Evolutionary conservation across 2,329 filamentous ascomycete species (phyloP).

Genomic region (Aspergillus piperis): DNA sequence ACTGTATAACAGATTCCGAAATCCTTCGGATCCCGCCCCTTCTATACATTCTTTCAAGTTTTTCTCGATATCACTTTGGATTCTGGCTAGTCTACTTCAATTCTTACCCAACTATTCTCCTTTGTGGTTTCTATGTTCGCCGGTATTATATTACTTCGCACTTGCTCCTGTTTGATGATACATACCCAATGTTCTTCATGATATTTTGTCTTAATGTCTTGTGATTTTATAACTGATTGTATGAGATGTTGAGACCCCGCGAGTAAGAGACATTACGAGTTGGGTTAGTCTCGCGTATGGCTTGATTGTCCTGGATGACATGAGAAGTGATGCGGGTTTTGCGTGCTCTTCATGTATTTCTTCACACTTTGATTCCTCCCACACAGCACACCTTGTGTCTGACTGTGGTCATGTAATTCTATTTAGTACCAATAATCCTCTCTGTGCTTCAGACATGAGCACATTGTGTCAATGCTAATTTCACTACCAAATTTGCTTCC

Average conservation of each 20-base stretch:
- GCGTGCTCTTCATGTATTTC: not conserved
- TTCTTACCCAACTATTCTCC: not conserved
- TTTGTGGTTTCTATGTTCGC: not conserved
- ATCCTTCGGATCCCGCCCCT: not conserved
- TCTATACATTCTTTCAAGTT: not conserved
- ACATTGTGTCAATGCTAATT: too few species aligned
- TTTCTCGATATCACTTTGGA: not conserved
- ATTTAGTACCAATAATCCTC: not conserved
- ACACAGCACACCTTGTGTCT: not conserved
- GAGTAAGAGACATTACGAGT: not conserved
- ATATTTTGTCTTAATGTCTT: conserved; percentile 15
- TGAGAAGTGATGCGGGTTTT: not conserved
- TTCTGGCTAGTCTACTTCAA: conserved; percentile 3
- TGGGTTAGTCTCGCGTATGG: not conserved
- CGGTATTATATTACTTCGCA: not conserved
- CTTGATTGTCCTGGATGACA: not conserved
- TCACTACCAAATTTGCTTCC: too few species aligned
- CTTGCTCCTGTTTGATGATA: conserved; percentile 15
- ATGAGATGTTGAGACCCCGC: not conserved
- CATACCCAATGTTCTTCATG: conserved; percentile 22
- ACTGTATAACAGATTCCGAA: not conserved
- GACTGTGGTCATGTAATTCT: not conserved
- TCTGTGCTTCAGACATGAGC: too few species aligned
- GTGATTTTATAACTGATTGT: not conserved
- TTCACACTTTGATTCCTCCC: not conserved